Evolutionary conservation across 2,329 filamentous ascomycete species (phyloP).

Genomic region (Trichoderma sp.): DNA sequence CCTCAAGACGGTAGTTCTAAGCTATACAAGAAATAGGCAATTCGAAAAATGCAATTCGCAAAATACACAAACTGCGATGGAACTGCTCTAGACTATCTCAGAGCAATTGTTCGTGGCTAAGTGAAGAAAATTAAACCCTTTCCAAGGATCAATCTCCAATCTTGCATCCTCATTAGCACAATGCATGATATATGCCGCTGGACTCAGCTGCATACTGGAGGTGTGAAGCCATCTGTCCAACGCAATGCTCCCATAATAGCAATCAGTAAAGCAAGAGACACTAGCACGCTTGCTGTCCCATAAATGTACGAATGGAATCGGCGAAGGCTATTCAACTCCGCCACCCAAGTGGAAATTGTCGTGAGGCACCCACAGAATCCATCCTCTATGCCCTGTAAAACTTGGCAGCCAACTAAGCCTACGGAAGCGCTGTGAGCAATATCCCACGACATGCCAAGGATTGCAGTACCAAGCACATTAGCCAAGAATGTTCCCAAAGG

Average conservation of each 20-base stretch:
- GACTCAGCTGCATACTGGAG: slow-evolving; percentile 39
- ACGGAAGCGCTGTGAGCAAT: slow-evolving; percentile 66
- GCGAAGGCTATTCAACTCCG: slow-evolving; percentile 57
- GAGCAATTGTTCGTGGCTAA: too few relatives aligned
- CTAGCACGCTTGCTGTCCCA: slow-evolving; percentile 61
- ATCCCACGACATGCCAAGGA: slow-evolving; percentile 77
- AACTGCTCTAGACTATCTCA: too few relatives aligned
- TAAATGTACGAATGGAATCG: slow-evolving; percentile 67
- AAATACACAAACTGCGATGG: too few relatives aligned
- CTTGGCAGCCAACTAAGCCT: slow-evolving; percentile 64
- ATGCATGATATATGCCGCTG: too few relatives aligned
- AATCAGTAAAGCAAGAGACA: slow-evolving; percentile 61
- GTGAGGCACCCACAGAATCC: slow-evolving; percentile 69
- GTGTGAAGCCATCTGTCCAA: slow-evolving; percentile 64
- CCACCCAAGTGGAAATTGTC: slow-evolving; percentile 68
- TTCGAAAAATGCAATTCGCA: too few relatives aligned
- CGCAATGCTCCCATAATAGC: slow-evolving; percentile 73
- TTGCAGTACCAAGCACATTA: slow-evolving; percentile 74
- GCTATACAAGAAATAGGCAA: too few relatives aligned
- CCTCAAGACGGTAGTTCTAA: too few relatives aligned
- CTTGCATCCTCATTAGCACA: too few relatives aligned
- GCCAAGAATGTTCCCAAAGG: slow-evolving; percentile 84
- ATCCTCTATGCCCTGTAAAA: slow-evolving; percentile 66
- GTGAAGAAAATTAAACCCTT: too few relatives aligned
- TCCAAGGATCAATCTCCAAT: too few relatives aligned